Evolutionary conservation across 1,284 basidiomycete species (phyloP).

Genomic region (Trametes versicolor): DNA sequence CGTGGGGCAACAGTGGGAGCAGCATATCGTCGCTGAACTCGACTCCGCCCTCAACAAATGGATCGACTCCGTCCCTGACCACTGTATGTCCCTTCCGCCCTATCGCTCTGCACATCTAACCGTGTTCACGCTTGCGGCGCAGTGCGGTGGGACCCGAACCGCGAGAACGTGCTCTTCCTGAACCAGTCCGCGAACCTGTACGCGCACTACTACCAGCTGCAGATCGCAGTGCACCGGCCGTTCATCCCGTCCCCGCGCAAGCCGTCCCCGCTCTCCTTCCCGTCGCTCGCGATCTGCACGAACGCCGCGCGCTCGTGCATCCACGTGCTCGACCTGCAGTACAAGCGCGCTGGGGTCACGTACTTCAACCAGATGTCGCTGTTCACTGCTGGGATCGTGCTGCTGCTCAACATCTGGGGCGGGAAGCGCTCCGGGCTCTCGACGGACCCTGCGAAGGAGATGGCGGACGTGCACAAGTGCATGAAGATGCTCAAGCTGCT

Average conservation of each 20-base stretch:
- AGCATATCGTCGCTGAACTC: slow-evolving; percentile 64
- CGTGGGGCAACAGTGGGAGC: slow-evolving; percentile 60
- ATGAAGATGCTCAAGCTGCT: slow-evolving; percentile 65
- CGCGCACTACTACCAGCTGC: slow-evolving; percentile 63
- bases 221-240: slow-evolving; percentile 68
- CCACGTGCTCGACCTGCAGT: slow-evolving; percentile 60
- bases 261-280: slow-evolving; percentile 55
- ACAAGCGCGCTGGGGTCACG: slow-evolving; percentile 39
- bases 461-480: slow-evolving; percentile 78
- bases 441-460: slow-evolving; percentile 66
- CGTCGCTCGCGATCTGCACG: slow-evolving; percentile 71
- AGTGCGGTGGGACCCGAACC: slow-evolving; percentile 69
- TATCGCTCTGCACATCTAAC: not conserved
- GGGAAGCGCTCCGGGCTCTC: slow-evolving; percentile 67
- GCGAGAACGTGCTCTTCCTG: slow-evolving; percentile 57
- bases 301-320: slow-evolving; percentile 68
- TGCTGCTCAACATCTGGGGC: slow-evolving; percentile 81
- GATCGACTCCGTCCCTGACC: slow-evolving; percentile 68
- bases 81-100: slow-evolving; percentile 44
- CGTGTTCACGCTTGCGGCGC: not conserved
- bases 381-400: slow-evolving; percentile 73
- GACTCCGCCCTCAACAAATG: slow-evolving; percentile 71
- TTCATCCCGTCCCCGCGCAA: slow-evolving; percentile 65
- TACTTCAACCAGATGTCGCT: slow-evolving; percentile 50
- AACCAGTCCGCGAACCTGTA: slow-evolving; percentile 65